Conservation (phyloP, 257 asterid genomes). For the Haberlea rhodopensis region DNA sequence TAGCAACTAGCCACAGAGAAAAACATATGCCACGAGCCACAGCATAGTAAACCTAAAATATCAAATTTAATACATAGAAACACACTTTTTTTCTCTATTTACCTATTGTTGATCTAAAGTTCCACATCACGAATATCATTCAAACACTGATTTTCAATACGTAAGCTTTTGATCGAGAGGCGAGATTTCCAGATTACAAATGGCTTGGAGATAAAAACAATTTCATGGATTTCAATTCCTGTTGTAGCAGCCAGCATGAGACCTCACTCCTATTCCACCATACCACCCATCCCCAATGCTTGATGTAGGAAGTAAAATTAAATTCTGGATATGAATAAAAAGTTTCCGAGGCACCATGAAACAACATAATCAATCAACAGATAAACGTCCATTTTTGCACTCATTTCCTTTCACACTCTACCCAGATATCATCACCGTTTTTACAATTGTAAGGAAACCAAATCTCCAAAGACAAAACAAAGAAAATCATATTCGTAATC, state of each 20-base stretch:
- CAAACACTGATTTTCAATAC: background rate
- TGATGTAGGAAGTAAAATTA: too few relatives aligned
- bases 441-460: too few relatives aligned
- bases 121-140: background rate
- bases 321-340: too few relatives aligned
- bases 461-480: background rate
- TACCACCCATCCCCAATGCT: too few relatives aligned
- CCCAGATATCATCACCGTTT: background rate
- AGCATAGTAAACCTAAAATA: background rate
- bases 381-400: background rate
- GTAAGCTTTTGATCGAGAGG: too few relatives aligned
- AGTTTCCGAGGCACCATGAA: too few relatives aligned
- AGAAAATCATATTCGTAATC: background rate
- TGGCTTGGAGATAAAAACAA: too few relatives aligned
- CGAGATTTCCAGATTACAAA: too few relatives aligned
- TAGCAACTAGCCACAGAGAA: background rate
- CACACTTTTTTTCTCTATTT: background rate
- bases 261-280: too few relatives aligned
- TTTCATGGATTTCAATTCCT: too few relatives aligned
- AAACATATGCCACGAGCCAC: background rate
- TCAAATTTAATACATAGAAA: background rate
- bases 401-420: background rate
- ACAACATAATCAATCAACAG: conserved; percentile 4
- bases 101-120: background rate
- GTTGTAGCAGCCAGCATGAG: too few relatives aligned